A percentile compares a stretch with the other conserved stretches of the same genome.
These are phyloP conservation scores for Vitis labrusca DNA, from an alignment of 164 flowering plant species.

Conservation along the genomic window DNA sequence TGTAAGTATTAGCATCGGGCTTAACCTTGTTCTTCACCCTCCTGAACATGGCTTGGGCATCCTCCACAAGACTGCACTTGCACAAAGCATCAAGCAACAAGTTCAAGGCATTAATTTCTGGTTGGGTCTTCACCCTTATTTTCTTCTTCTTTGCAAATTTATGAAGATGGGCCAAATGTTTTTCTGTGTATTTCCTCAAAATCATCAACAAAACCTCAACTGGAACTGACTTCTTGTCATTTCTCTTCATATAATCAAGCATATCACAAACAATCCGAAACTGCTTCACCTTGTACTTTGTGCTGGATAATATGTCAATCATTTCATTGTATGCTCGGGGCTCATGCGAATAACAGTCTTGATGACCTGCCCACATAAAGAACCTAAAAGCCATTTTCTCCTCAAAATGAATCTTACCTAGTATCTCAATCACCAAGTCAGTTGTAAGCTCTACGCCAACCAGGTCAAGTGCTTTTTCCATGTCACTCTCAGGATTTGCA, in stretches of 20 bases:
- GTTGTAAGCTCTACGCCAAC: slow-evolving; percentile 46
- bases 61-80: slow-evolving; percentile 79
- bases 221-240: slow-evolving; percentile 58
- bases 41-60: slow-evolving; percentile 66
- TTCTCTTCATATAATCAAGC: slow-evolving; percentile 93
- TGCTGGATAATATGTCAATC: slow-evolving; percentile 81
- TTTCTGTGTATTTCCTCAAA: slow-evolving; percentile 68
- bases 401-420: slow-evolving; percentile 60
- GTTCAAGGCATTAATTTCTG: slow-evolving; percentile 83
- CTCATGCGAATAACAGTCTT: slow-evolving; percentile 65
- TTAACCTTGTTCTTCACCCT: slow-evolving; percentile 54
- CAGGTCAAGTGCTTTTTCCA: slow-evolving; percentile 67
- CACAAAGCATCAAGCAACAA: slow-evolving; percentile 83
- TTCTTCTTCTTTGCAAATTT: slow-evolving; percentile 80
- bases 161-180: slow-evolving; percentile 61
- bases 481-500: slow-evolving; percentile 27
- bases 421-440: slow-evolving; percentile 52
- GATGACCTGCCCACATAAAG: slow-evolving; percentile 82
- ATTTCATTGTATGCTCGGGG: slow-evolving; percentile 57
- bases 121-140: slow-evolving; percentile 79
- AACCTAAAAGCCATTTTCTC: slow-evolving; percentile 84
- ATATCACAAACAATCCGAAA: slow-evolving; percentile 79
- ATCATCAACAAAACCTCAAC: slow-evolving; percentile 60
- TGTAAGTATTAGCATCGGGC: slow-evolving; percentile 73
- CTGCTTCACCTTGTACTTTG: slow-evolving; percentile 78